Evolutionary conservation across 1,139 yeast genomes (phyloP).

Genomic region (Nematodospora anomalae): DNA sequence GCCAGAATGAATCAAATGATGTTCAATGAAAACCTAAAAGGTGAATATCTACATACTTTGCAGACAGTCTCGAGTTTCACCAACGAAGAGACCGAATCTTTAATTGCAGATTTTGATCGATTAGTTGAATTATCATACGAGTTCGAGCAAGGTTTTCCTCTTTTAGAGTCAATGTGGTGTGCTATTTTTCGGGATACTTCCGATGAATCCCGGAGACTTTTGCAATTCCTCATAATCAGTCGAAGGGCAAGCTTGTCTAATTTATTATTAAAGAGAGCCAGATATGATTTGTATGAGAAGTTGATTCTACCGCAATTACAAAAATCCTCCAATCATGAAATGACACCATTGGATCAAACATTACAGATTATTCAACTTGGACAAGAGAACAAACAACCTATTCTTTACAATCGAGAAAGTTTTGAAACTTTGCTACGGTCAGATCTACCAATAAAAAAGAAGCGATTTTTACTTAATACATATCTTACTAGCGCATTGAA

Average conservation of each 20-base stretch:
- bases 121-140: constrained; percentile 10
- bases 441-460: not conserved
- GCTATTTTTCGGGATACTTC: constrained; percentile 1
- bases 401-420: constrained; percentile 1
- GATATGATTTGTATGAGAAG: constrained; percentile 4
- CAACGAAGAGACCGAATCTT: constrained; percentile 14
- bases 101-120: constrained; percentile 9
- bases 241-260: constrained; percentile 4
- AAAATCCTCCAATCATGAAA: not conserved
- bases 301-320: constrained; percentile 8
- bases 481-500: constrained; percentile 2
- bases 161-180: constrained; percentile 9
- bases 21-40: constrained; percentile 13
- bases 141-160: constrained; percentile 8
- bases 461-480: constrained; percentile 5
- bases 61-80: constrained; percentile 9
- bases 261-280: constrained; percentile 6
- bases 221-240: constrained; percentile 4
- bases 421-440: not conserved
- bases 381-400: not conserved
- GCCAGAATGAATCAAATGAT: constrained; percentile 18
- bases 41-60: constrained; percentile 15
- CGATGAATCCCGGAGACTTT: not conserved
- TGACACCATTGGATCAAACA: constrained; percentile 1
- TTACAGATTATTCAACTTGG: constrained; percentile 4